Base-by-base conservation (phyloP, 352 stramenopile species). In the Achlya hypogyna region DNA sequence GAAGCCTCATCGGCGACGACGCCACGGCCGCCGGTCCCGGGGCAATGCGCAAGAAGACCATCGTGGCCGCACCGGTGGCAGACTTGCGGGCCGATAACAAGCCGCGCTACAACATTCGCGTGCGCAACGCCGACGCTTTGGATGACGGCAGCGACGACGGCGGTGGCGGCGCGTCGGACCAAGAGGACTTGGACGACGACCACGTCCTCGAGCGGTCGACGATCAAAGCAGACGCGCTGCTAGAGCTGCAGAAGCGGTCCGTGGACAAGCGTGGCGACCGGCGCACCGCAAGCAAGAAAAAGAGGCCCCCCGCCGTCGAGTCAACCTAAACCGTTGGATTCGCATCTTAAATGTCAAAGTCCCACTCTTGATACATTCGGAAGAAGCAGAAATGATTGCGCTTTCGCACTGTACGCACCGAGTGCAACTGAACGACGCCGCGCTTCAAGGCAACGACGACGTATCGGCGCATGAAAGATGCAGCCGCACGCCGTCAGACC, bases 1-100 rank as follows among this genome's bases (percentile, higher is more conserved):
- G 85, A 6, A 67, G 87, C 35, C 77, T 86, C 18, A 63, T 91
- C 28, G 85, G 82, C n/a, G 85, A 92, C 38, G 85, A 92, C 72
- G 78, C 75, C 2, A 71, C 76, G 52, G 79, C 74, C 29, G 76
- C 70, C 10, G 84, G 75, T 38, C 69, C 90, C 12, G 54, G 8
- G 20, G 14, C 59, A 9, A 14, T 65, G 28, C 80, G 82, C 4
- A 83, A 82, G 59, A 91, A 87, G 68, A 91, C 88, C 75, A 65
- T 75, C 22, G 53, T 58, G 1, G 51, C 69, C 3, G 53, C 78
- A 18, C 66, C 77, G 12, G 73, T 74, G 1, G 73, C 85, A 42
- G 42, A 20, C 18, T 20, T 56, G 10, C 81, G 82, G 32, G 51
- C 74, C 35, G 75, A 87, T 8, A 82, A 92, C 58, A 88, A 88